These are phyloP conservation scores for Populus alba DNA, from an alignment of 345 rosid species.

Conservation along the genomic window DNA sequence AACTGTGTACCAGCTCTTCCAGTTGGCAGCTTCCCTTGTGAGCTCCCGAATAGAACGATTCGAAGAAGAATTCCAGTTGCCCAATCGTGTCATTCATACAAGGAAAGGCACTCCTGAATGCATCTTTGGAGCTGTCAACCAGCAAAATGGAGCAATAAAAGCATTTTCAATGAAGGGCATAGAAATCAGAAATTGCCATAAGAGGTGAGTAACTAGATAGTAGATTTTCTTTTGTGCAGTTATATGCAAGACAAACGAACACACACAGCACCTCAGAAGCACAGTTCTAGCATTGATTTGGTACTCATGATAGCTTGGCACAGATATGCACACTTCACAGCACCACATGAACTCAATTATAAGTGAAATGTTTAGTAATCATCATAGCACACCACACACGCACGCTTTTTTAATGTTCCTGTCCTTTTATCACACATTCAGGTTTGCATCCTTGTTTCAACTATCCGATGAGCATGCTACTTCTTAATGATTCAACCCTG, in stretches of 20 bases:
- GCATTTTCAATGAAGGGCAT: not conserved
- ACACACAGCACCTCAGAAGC: not conserved
- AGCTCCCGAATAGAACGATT: not conserved
- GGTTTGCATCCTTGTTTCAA: not conserved
- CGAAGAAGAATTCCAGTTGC: conserved; percentile 1
- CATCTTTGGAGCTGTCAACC: conserved; percentile 4
- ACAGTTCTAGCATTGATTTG: not conserved
- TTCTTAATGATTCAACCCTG: not conserved
- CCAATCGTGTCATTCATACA: not conserved
- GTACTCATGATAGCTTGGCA: not conserved
- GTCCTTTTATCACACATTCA: not conserved
- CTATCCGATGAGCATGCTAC: not conserved
- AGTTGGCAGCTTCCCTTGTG: not conserved
- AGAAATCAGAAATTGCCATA: not conserved
- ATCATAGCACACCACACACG: not conserved
- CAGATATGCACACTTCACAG: not conserved
- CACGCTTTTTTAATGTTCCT: too few relatives aligned
- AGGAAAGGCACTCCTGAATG: not conserved
- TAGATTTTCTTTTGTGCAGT: not conserved
- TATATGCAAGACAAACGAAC: not conserved
- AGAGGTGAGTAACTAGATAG: not conserved
- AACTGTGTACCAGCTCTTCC: not conserved
- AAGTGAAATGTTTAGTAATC: not conserved
- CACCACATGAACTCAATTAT: not conserved
- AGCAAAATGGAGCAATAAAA: conserved; percentile 10